phyloP scores from a whole-genome alignment of 352 stramenopile genomes.

The Stramenopiles sp. region DNA sequence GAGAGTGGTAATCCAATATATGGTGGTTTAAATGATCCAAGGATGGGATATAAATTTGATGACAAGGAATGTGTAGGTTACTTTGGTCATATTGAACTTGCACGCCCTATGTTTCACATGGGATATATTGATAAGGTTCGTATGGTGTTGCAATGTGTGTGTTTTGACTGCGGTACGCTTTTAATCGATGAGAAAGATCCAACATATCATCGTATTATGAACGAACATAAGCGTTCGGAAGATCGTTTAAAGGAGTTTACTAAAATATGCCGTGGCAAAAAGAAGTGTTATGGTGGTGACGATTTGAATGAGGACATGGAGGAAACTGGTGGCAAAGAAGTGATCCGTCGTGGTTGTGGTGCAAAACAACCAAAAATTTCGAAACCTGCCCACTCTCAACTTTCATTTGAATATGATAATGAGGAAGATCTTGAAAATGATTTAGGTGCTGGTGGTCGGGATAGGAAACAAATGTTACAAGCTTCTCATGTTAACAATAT shows the following conservation, averaged over 20 bases:
- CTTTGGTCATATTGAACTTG: slow-evolving; percentile 97
- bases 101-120: slow-evolving; percentile 86
- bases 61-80: slow-evolving; percentile 93
- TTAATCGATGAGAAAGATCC: slow-evolving; percentile 59
- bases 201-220: too few species aligned
- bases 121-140: slow-evolving; percentile 88
- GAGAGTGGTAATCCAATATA: slow-evolving; percentile 84
- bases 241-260: too few species aligned
- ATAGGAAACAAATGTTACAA: slow-evolving; percentile 87
- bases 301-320: too few species aligned
- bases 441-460: slow-evolving; percentile 65
- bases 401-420: too few species aligned
- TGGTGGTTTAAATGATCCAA: slow-evolving; percentile 89
- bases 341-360: too few species aligned
- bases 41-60: slow-evolving; percentile 76
- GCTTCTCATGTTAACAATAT: slow-evolving; percentile 83
- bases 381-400: too few species aligned
- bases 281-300: too few species aligned
- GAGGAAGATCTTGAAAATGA: too few species aligned
- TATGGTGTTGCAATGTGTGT: slow-evolving; percentile 78
- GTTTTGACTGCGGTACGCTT: slow-evolving; percentile 88
- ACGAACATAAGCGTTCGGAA: too few species aligned
- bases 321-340: too few species aligned
- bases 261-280: too few species aligned
- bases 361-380: too few species aligned